These are phyloP conservation scores for Mycosphaerella sp. DNA, from an alignment of 2,329 filamentous ascomycete species.

Conservation along the genomic window DNA sequence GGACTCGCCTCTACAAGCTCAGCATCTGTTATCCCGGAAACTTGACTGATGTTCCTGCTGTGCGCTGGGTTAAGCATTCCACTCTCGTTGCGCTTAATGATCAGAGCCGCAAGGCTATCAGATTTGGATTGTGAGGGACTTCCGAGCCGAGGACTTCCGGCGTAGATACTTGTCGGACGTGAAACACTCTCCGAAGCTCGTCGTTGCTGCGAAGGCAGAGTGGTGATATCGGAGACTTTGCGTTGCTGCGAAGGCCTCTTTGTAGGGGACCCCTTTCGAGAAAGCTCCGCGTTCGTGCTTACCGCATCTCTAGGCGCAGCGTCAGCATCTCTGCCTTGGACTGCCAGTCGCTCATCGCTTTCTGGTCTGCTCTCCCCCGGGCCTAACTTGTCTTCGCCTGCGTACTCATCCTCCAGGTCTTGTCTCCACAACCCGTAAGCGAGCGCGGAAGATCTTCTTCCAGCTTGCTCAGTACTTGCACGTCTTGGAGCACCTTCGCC, in stretches of 20 bases:
- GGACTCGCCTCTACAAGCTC: slow-evolving; percentile 11
- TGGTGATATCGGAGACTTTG: slow-evolving; percentile 25
- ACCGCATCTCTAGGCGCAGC: neutral
- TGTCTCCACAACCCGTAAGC: slow-evolving; percentile 5
- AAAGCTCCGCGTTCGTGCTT: neutral
- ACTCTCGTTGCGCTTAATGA: neutral
- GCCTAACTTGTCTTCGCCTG: slow-evolving; percentile 4
- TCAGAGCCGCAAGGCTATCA: neutral
- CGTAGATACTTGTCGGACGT: neutral
- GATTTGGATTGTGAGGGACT: neutral
- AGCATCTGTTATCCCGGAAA: slow-evolving; percentile 8
- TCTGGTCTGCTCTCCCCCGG: slow-evolving; percentile 9
- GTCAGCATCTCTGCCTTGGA: neutral
- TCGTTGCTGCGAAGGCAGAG: slow-evolving; percentile 16
- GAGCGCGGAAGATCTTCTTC: slow-evolving; percentile 11
- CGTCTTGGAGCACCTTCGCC: slow-evolving; percentile 8
- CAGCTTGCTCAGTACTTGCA: slow-evolving; percentile 6
- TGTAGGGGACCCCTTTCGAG: neutral
- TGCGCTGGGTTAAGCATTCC: neutral
- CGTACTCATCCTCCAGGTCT: slow-evolving; percentile 9
- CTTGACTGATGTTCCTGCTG: slow-evolving; percentile 2
- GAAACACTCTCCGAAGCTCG: slow-evolving; percentile 1
- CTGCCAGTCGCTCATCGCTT: slow-evolving; percentile 1
- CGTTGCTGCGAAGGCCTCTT: slow-evolving; percentile 19
- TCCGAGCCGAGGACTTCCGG: neutral